A percentile compares a stretch with the other conserved stretches of the same genome.
These are phyloP conservation scores for Beta corolliflora DNA, from an alignment of 179 eudicot species.

Conservation along the genomic window DNA sequence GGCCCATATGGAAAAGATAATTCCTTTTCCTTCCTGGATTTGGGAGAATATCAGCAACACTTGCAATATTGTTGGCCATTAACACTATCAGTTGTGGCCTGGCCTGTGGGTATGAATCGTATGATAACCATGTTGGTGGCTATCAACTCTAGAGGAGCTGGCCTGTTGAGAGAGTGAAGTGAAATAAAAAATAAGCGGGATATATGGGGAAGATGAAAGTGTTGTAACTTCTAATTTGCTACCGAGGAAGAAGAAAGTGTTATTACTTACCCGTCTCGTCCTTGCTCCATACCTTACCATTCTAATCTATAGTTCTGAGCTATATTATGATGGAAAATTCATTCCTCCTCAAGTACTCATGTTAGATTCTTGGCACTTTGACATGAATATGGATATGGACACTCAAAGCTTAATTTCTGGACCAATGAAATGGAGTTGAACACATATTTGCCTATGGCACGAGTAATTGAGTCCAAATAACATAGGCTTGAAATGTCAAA, in stretches of 20 bases:
- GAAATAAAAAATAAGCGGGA: background rate
- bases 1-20: background rate
- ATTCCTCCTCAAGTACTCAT: too few species aligned
- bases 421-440: too few species aligned
- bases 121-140: constrained; percentile 1
- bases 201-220: background rate
- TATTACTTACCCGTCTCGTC: background rate
- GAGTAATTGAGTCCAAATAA: too few species aligned
- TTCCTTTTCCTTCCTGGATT: background rate
- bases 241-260: background rate
- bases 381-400: too few species aligned
- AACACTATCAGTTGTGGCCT: background rate
- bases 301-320: background rate
- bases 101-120: too few species aligned
- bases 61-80: background rate
- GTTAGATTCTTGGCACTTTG: too few species aligned
- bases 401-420: too few species aligned
- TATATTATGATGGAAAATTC: too few species aligned
- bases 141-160: background rate
- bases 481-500: background rate
- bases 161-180: background rate
- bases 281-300: background rate
- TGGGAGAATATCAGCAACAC: background rate
- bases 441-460: background rate
- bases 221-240: too few species aligned